Percentiles rank a stretch among this genome's conserved stretches.
These are phyloP conservation scores for thale cress (Arabidopsis thaliana) DNA, from an alignment of 345 rosid species.

Conservation along the genomic window DNA sequence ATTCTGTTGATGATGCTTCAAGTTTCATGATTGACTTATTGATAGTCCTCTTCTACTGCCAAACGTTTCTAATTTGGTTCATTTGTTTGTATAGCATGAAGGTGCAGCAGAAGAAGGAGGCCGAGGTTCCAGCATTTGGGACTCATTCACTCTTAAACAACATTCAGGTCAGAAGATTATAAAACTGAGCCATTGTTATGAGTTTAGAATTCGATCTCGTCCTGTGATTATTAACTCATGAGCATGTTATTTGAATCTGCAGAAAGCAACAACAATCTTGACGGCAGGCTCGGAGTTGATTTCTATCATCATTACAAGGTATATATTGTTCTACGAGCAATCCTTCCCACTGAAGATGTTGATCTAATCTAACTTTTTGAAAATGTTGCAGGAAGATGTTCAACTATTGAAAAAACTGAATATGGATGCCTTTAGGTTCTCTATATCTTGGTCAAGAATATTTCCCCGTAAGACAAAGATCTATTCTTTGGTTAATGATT, in stretches of 20 bases:
- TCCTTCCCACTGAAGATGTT: background rate
- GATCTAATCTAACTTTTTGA: background rate
- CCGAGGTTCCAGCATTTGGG: slow-evolving; percentile 49
- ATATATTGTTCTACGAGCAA: background rate
- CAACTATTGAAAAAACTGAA: slow-evolving; percentile 47
- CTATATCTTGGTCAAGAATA: slow-evolving; percentile 63
- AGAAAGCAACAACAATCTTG: slow-evolving; percentile 33
- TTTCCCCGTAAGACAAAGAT: slow-evolving; percentile 48
- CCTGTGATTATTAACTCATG: slow-evolving; percentile 16
- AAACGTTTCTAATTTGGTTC: background rate
- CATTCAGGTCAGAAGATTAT: slow-evolving; percentile 31
- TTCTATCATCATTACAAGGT: slow-evolving; percentile 54
- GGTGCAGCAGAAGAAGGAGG: slow-evolving; percentile 45
- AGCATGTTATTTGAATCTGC: slow-evolving; percentile 6
- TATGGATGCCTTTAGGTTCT: slow-evolving; percentile 58
- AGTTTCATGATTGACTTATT: slow-evolving; percentile 11
- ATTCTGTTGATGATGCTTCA: slow-evolving; percentile 28
- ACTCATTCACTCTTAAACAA: slow-evolving; percentile 39
- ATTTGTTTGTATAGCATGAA: slow-evolving; percentile 39
- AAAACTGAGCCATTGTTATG: background rate
- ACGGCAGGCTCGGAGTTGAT: slow-evolving; percentile 48
- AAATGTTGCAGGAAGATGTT: slow-evolving; percentile 51
- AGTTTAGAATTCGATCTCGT: background rate
- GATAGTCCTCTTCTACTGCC: background rate
- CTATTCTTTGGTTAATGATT: background rate